Evolutionary conservation across 768 basidiomycete genomes (phyloP).

Genomic region (Cubamyces lactineus): DNA sequence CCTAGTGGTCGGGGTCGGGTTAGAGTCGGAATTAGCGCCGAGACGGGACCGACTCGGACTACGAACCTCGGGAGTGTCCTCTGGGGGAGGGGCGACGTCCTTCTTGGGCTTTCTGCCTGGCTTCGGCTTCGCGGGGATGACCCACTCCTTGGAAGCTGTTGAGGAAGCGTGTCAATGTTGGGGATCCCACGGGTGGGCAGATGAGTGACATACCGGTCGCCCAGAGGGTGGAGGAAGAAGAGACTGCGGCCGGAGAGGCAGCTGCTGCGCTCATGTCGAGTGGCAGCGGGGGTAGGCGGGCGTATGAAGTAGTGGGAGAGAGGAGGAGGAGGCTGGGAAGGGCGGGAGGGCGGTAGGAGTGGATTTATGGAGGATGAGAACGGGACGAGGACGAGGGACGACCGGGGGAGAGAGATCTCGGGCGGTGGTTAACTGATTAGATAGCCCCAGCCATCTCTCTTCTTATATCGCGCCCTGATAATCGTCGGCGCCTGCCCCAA

Average conservation of each 20-base stretch:
- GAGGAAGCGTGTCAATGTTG: constrained; percentile 13
- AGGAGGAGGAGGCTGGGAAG: constrained; percentile 27
- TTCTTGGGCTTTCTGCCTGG: constrained; percentile 89
- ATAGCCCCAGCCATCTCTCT: constrained; percentile 38
- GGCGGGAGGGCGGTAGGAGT: constrained; percentile 34
- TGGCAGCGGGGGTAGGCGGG: constrained; percentile 18
- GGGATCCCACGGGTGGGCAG: constrained; percentile 12
- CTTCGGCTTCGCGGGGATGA: constrained; percentile 84
- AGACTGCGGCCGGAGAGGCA: constrained; percentile 36
- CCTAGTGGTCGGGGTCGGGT: constrained; percentile 23
- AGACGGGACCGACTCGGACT: constrained; percentile 11
- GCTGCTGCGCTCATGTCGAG: constrained; percentile 33
- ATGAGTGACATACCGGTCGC: constrained; percentile 60
- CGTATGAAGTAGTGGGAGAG: constrained; percentile 4
- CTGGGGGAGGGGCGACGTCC: constrained; percentile 44
- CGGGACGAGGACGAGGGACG: constrained; percentile 12
- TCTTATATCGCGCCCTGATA: constrained; percentile 25
- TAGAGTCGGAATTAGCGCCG: constrained; percentile 16
- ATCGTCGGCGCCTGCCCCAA: constrained; percentile 10
- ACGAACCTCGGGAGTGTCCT: constrained; percentile 56
- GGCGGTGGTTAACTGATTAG: constrained; percentile 53
- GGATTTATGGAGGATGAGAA: constrained; percentile 30
- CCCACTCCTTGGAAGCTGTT: constrained; percentile 87
- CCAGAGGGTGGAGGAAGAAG: constrained; percentile 68
- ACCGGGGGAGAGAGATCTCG: constrained; percentile 22